Evolutionary conservation across 2,329 filamentous ascomycete species (phyloP), one percentile per base, ranked within the genome.

Genomic region (Clonostachys rhizophaga): DNA sequence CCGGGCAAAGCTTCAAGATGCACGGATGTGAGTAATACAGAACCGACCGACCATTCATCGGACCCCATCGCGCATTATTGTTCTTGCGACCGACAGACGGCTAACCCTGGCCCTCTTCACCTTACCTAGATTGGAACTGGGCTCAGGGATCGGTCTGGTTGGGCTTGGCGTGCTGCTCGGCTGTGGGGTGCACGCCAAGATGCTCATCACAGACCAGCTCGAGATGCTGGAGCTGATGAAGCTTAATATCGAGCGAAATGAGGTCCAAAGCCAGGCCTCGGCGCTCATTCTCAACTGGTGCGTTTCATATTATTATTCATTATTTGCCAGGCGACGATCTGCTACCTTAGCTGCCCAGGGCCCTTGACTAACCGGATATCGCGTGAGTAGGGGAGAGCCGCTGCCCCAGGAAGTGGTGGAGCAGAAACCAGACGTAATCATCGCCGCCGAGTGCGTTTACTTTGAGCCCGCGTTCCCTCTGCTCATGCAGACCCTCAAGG

Each of bases 401-500:
- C 69, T 86, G 42, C 72, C 81, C 36, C 64, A 70, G 40, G 65
- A 70, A 40, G 70, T 86, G 40, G 55, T 74, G 45, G 67, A 74
- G 47, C 72, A 75, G 55, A 79, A 79, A 52, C 89, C 91, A 16
- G 83, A 91, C 58, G 75, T 96, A 47, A 84, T 99, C 47, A 78
- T 97, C n/a, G 94, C 94, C 5, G 92, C 91, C 39, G 94, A 97
- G 66, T 97, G 92, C 68, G 91, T 96, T 43, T 99, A 97, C 72
- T 95, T 95, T 65, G 94, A 97, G 67, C 91, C 92, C 4, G 89
- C 94, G 2, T 97, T 97, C 61, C 91, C 92, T 33, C 74, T 96
- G 34, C 77, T 99, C 42, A 78, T 94, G 60, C 71, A 83, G 52
- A 97, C 92, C 6, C 70, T 97, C 54, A 73, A 79, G 49, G 83